Base-by-base conservation (phyloP, 768 basidiomycete genomes). In the Gymnopilus dilepis region DNA sequence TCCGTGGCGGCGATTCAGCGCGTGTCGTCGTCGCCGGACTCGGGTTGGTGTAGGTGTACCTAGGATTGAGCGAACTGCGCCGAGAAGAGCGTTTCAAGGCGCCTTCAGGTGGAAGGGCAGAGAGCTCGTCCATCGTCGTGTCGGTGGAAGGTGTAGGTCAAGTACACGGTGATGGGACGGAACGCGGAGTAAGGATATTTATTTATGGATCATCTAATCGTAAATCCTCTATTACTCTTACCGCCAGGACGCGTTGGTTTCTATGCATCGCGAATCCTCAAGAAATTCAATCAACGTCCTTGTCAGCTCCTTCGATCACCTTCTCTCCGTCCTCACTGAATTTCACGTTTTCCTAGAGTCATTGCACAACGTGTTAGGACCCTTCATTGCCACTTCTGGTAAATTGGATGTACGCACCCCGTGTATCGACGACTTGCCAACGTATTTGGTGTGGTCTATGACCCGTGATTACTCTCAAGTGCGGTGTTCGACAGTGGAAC, bases 381-480 rank as follows among this genome's bases (percentile, higher is more conserved):
- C 28, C 15, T 34, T 21, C 26, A 22, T 30, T 11, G 38, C 2
- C 8, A 15, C 15, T 47, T 50, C 6, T 15, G 26, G n/a, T 28
- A 24, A 6, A n/a, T 45, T 21, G 21, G 45, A 50, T 42, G 7
- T 34, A 76, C 79, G 71, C 56, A 80, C 81, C 26, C 72, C 69
- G 65, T 82, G 77, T n/a, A 67, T 64, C 15, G 77, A 81, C 7
- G 90, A 91, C 70, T 84, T 91, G 13, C 91, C 92, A 59, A 94
- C 78, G 64, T 92, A 94, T 72, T 95, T 95, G 7, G 93, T 95
- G 67, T 94, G 93, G 61, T 88, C 92, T 94, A 60, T 1, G 51
- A 22, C 53, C n/a, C n/a, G n/a, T n/a, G n/a, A n/a, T n/a, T n/a
- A n/a, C n/a, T n/a, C n/a, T n/a, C n/a, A n/a, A n/a, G n/a, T n/a